Percentiles rank a stretch among this genome's conserved stretches.
phyloP scores from a whole-genome alignment of 306 rosid genomes.

The Crotalaria pallida region DNA sequence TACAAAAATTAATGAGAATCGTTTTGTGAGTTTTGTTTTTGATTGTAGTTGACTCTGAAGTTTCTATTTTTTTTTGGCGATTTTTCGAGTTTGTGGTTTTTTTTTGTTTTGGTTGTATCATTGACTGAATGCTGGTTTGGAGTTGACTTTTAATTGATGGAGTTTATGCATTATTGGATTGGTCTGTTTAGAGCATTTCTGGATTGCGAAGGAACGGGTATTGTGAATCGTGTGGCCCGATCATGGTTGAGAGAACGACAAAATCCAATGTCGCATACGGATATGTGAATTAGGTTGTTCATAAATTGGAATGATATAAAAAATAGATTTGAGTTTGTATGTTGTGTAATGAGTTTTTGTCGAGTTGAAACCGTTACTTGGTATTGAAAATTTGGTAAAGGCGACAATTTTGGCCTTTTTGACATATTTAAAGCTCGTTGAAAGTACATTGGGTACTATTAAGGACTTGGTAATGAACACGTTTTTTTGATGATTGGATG shows the following conservation, averaged over 20 bases:
- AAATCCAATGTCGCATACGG: too few species aligned
- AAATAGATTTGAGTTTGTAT: too few species aligned
- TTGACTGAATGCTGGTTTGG: neutral
- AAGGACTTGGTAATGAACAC: neutral
- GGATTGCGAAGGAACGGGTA: too few species aligned
- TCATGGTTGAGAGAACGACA: too few species aligned
- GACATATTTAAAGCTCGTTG: neutral
- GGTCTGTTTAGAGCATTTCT: neutral
- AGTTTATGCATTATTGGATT: neutral
- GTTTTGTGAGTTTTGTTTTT: neutral
- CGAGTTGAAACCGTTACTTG: neutral
- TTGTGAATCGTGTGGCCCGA: too few species aligned
- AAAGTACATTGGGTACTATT: neutral
- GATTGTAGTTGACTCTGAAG: neutral
- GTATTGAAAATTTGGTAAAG: neutral
- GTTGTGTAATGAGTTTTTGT: too few species aligned
- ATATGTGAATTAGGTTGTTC: too few species aligned
- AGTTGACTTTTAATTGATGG: neutral
- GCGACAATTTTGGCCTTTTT: neutral
- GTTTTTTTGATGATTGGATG: neutral
- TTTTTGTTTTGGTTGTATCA: neutral
- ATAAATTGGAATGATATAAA: too few species aligned
- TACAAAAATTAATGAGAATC: neutral
- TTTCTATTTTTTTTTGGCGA: neutral
- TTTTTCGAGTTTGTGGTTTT: neutral